These are phyloP conservation scores for Cercospora sojina DNA, from an alignment of 2,329 filamentous ascomycete species.

Conservation along the genomic window DNA sequence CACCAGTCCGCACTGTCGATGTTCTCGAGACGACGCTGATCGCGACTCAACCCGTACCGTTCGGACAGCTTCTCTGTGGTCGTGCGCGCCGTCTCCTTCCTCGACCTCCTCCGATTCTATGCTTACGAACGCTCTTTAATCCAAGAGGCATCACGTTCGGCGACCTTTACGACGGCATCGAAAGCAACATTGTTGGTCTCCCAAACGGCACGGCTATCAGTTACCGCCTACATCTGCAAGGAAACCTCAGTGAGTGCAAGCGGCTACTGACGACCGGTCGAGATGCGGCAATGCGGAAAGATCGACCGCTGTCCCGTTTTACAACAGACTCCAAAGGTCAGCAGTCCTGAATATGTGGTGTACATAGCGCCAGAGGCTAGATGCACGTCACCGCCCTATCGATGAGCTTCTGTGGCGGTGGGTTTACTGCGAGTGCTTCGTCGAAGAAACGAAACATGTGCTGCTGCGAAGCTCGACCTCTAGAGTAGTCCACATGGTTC, in stretches of 20 bases:
- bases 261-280: no score
- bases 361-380: background rate
- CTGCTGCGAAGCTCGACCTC: background rate
- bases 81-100: no score
- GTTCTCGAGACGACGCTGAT: background rate
- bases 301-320: no score
- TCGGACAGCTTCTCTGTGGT: background rate
- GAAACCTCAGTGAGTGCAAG: background rate
- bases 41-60: background rate
- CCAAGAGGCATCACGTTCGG: background rate
- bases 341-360: no score
- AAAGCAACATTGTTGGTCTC: background rate
- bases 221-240: background rate
- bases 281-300: no score
- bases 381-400: background rate
- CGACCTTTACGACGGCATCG: background rate
- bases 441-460: background rate
- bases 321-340: no score
- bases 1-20: background rate
- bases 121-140: background rate
- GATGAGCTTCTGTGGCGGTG: background rate
- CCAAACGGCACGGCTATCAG: background rate
- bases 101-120: no score
- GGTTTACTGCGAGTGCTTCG: background rate
- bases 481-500: background rate